phyloP scores from a whole-genome alignment of 257 asterid species.

The Gentiana dahurica region DNA sequence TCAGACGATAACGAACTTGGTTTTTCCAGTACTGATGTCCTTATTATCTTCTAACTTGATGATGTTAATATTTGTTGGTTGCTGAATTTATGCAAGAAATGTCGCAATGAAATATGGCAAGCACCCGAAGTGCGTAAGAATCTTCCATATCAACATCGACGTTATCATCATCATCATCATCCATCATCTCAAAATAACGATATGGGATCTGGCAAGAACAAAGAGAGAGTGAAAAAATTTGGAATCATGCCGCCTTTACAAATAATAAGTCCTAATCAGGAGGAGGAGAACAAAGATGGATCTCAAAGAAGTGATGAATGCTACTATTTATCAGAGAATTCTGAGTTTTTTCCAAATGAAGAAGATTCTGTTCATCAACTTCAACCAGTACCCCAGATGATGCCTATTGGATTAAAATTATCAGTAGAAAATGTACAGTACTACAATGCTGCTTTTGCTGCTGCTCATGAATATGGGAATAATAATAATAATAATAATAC shows the following conservation, averaged over 20 bases:
- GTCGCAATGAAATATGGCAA: conserved; percentile 20
- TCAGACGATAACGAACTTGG: neutral
- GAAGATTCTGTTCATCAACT: neutral
- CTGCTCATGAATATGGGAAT: neutral
- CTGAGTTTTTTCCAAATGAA: neutral
- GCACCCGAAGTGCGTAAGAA: neutral
- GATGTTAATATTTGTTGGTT: neutral
- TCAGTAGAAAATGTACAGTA: neutral
- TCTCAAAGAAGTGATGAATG: no score
- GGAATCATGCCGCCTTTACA: conserved; percentile 12
- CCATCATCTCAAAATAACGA: neutral
- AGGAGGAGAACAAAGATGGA: neutral
- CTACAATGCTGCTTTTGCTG: neutral
- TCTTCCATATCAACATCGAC: neutral
- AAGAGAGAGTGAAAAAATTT: neutral
- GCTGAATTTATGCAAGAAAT: conserved; percentile 11
- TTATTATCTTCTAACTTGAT: neutral
- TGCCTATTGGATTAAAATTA: neutral
- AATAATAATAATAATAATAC: neutral
- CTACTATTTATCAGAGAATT: neutral
- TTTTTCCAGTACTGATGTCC: no score
- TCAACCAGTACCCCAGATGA: no score
- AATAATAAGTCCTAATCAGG: neutral
- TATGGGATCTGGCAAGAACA: neutral
- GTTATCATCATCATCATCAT: no score